phyloP scores from a whole-genome alignment of 2,329 filamentous ascomycete genomes.

The Cladophialophora exuberans region DNA sequence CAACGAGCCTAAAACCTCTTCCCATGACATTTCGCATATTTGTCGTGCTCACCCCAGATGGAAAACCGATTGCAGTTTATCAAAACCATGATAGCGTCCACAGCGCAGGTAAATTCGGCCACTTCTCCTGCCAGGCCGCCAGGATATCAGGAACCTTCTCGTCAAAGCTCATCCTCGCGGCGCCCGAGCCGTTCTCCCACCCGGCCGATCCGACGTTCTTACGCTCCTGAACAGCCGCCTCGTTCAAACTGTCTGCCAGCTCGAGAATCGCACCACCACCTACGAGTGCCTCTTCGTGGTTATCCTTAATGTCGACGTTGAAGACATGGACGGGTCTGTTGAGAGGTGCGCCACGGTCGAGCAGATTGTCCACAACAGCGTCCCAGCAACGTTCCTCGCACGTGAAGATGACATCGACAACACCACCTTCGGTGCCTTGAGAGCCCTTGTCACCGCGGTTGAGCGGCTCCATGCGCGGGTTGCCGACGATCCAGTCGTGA shows the following conservation, averaged over 20 bases:
- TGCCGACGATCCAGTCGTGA: slow-evolving; percentile 93
- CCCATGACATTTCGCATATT: too few relatives aligned
- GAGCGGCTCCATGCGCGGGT: slow-evolving; percentile 76
- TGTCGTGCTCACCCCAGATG: neutral
- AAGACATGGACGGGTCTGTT: slow-evolving; percentile 96
- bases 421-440: slow-evolving; percentile 79
- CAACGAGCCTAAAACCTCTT: neutral
- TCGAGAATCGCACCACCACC: slow-evolving; percentile 92
- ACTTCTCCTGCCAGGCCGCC: slow-evolving; percentile 90
- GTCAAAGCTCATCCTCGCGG: slow-evolving; percentile 78
- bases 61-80: slow-evolving; percentile 32
- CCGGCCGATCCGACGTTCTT: slow-evolving; percentile 63
- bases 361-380: slow-evolving; percentile 90
- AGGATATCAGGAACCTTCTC: slow-evolving; percentile 91
- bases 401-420: slow-evolving; percentile 93
- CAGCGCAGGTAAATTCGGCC: slow-evolving; percentile 85
- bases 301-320: slow-evolving; percentile 98
- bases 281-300: slow-evolving; percentile 91
- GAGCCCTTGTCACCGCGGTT: slow-evolving; percentile 72
- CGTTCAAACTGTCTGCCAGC: slow-evolving; percentile 81
- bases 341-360: slow-evolving; percentile 80
- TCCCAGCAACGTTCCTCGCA: slow-evolving; percentile 99
- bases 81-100: slow-evolving; percentile 97
- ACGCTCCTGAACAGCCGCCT: slow-evolving; percentile 76
- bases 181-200: slow-evolving; percentile 71